These are phyloP conservation scores for Agrocybe praecox DNA, from an alignment of 768 basidiomycete genomes.

Conservation along the genomic window DNA sequence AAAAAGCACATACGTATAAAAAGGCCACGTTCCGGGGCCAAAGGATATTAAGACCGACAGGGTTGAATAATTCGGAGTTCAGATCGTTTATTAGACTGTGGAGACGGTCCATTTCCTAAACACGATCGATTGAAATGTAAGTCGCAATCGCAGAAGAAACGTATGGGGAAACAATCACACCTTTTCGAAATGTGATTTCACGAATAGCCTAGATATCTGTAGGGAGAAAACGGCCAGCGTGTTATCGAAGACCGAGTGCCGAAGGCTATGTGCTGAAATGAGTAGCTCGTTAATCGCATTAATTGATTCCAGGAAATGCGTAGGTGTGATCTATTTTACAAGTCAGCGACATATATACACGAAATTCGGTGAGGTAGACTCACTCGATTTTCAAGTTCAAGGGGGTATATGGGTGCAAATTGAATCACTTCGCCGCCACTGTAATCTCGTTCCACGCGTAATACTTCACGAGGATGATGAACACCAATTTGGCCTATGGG, in stretches of 20 bases:
- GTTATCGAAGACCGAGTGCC: slow-evolving; percentile 77
- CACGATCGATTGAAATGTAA: background rate
- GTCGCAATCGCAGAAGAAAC: background rate
- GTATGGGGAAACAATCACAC: slow-evolving; percentile 36
- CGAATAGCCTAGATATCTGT: slow-evolving; percentile 74
- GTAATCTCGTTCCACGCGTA: slow-evolving; percentile 93
- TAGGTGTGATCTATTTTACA: slow-evolving; percentile 77
- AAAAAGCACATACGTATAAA: slow-evolving; percentile 74
- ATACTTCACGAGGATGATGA: slow-evolving; percentile 89
- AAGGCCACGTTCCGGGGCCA: slow-evolving; percentile 87
- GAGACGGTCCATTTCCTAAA: slow-evolving; percentile 78
- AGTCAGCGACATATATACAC: slow-evolving; percentile 2
- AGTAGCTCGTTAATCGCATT: slow-evolving; percentile 89
- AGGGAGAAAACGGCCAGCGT: slow-evolving; percentile 75
- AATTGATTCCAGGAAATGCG: slow-evolving; percentile 87
- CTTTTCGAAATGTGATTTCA: slow-evolving; percentile 81
- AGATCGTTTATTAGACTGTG: slow-evolving; percentile 61
- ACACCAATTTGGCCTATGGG: slow-evolving; percentile 86
- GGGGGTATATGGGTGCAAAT: slow-evolving; percentile 85
- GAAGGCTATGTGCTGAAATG: slow-evolving; percentile 82
- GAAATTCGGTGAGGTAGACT: slow-evolving; percentile 1
- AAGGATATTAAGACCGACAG: slow-evolving; percentile 82
- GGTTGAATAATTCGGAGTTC: slow-evolving; percentile 80
- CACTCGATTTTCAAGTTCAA: slow-evolving; percentile 93
- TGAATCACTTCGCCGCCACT: slow-evolving; percentile 87